Percentiles rank a stretch among this genome's conserved stretches.
phyloP scores from a whole-genome alignment of 768 basidiomycete species.

The Amanita brunnescens region DNA sequence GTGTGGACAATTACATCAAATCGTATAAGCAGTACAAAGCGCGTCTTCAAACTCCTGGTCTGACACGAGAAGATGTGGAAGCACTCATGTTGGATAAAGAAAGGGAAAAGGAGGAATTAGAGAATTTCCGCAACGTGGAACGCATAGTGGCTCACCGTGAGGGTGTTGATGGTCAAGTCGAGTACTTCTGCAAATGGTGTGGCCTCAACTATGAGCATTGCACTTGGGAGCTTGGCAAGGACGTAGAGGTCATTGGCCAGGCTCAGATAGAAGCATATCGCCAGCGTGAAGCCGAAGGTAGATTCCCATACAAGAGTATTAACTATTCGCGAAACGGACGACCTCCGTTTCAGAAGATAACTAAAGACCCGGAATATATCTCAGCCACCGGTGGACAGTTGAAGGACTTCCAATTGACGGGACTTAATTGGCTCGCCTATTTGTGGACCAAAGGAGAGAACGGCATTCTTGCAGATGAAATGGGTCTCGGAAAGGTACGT shows the following conservation, averaged over 20 bases:
- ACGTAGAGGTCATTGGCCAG: conserved; percentile 71
- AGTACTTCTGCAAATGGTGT: conserved; percentile 98
- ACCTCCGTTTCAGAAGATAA: conserved; percentile 76
- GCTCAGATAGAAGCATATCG: conserved; percentile 75
- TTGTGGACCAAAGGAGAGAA: conserved; percentile 93
- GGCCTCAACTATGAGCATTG: conserved; percentile 89
- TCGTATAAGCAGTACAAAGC: conserved; percentile 69
- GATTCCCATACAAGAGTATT: conserved; percentile 80
- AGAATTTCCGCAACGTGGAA: conserved; percentile 87
- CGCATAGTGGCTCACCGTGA: conserved; percentile 79
- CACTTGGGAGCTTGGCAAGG: conserved; percentile 88
- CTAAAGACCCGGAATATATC: conserved; percentile 84
- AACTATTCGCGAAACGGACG: conserved; percentile 58
- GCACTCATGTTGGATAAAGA: conserved; percentile 85
- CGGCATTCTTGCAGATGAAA: conserved; percentile 97
- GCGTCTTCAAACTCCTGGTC: conserved; percentile 51
- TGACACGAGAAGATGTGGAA: conserved; percentile 85
- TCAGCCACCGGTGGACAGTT: conserved; percentile 67
- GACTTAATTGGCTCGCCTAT: conserved; percentile 98
- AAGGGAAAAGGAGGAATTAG: conserved; percentile 84
- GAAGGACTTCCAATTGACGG: conserved; percentile 98
- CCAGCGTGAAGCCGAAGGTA: conserved; percentile 63
- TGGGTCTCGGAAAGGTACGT: conserved; percentile 92
- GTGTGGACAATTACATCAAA: conserved; percentile 99
- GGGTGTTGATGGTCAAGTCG: conserved; percentile 44